Conservation (phyloP, 2,329 filamentous ascomycete genomes). For the Calonectria pauciramosa region DNA sequence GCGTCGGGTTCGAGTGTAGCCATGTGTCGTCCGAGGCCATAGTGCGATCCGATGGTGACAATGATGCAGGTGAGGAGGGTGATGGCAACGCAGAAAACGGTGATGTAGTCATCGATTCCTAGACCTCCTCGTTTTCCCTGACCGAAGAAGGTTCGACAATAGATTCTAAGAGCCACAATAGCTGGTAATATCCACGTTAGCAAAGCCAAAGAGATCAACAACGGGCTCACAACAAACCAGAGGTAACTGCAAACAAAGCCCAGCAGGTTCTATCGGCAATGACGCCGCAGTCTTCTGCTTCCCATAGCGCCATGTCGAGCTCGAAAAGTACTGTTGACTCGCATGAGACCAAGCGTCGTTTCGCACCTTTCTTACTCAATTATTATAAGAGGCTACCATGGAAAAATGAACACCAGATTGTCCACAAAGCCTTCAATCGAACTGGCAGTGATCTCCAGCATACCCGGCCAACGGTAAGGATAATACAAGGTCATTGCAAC, state of each 20-base stretch:
- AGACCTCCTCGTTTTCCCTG: slow-evolving; percentile 33
- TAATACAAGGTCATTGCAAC: not conserved
- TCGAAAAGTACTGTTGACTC: not conserved
- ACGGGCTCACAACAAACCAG: slow-evolving; percentile 25
- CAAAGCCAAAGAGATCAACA: no score
- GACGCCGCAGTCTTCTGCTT: slow-evolving; percentile 36
- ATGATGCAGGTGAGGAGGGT: slow-evolving; percentile 41
- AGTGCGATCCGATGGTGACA: slow-evolving; percentile 38
- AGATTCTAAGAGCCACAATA: slow-evolving; percentile 38
- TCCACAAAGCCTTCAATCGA: not conserved
- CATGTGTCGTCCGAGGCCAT: slow-evolving; percentile 42
- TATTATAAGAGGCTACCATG: not conserved
- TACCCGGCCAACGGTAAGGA: no score
- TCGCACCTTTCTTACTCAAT: not conserved
- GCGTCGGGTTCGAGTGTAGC: not conserved
- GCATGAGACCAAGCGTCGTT: not conserved
- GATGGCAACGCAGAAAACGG: slow-evolving; percentile 35
- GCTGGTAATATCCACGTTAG: slow-evolving; percentile 18
- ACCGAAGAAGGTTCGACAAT: slow-evolving; percentile 35
- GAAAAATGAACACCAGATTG: not conserved
- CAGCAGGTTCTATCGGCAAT: slow-evolving; percentile 44
- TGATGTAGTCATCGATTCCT: slow-evolving; percentile 44
- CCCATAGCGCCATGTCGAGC: slow-evolving; percentile 36
- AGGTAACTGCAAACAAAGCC: slow-evolving; percentile 42
- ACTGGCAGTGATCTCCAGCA: not conserved